Conservation (phyloP, 2,329 filamentous ascomycete genomes). For the Epichloe festucae region DNA sequence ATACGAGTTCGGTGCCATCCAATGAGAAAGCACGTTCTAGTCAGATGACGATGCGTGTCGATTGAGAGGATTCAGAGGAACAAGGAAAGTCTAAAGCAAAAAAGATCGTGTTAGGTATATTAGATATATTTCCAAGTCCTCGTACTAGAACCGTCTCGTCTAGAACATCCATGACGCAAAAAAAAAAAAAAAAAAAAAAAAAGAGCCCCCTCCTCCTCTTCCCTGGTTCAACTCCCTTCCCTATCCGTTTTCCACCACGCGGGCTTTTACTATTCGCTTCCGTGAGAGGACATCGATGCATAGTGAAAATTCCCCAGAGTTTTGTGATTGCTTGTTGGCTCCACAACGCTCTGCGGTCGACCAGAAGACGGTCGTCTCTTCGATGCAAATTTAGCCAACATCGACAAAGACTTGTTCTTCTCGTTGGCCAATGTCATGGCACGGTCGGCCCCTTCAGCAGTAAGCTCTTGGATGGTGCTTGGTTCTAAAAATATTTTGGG, state of each 20-base stretch:
- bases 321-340: slow-evolving; percentile 20
- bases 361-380: slow-evolving; percentile 17
- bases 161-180: neutral
- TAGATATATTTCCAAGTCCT: neutral
- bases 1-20: slow-evolving; percentile 1
- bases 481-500: slow-evolving; percentile 36
- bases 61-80: neutral
- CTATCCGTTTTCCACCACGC: neutral
- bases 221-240: neutral
- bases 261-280: neutral
- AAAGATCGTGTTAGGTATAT: neutral
- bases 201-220: neutral
- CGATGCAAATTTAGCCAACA: slow-evolving; percentile 22
- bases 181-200: neutral
- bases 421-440: slow-evolving; percentile 21
- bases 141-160: neutral
- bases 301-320: slow-evolving; percentile 5
- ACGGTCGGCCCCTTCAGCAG: slow-evolving; percentile 14
- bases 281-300: neutral
- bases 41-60: neutral
- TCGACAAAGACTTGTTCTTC: slow-evolving; percentile 19
- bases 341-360: slow-evolving; percentile 21
- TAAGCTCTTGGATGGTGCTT: slow-evolving; percentile 28
- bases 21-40: neutral
- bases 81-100: neutral